Evolutionary conservation across 306 rosid species (phyloP), one percentile per base, ranked within the genome.

Genomic region (Crataegus laevigata): DNA sequence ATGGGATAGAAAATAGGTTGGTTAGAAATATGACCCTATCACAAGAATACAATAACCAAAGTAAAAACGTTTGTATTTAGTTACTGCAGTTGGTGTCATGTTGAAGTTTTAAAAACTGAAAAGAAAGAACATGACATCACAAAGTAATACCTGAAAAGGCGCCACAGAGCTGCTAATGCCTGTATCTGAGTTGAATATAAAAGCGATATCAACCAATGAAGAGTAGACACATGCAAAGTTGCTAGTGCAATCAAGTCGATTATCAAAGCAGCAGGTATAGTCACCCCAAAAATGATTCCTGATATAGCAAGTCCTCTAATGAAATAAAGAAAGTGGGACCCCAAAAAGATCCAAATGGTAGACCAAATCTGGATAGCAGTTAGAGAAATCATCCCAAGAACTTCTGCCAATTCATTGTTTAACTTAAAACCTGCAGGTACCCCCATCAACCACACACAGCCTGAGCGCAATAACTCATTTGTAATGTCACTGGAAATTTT

Each of bases 371-470:
- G 98, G 77, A 92, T 89, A 29, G 89, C 91, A 85, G 89, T 94
- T 71, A 90, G 85, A 70, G 97, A 91, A 84, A 89, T 76, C 88
- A 87, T 82, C 83, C 98, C 97, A 73, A 94, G 87, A 64, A 89
- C 91, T 59, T 84, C 88, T 12, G 98, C 96, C 80, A 94, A 80
- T 81, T 94, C 97, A 1, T 89, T 86, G 86, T 91, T 94, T 85
- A 94, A 87, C 84, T 91, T 91, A 90, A 94, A 94, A 75, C 98
- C 98, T 25, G 94, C 98, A 34, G 97, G 98, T 77, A 85, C 85
- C 78, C 98, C 97, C 98, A 91, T 94, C 84, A 94, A 86, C 98
- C 98, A 91, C 71, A 91, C 97, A 81, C 97, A 91, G n/a, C 98
- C 96, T 0, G 93, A 87, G 51, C 96, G 97, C 89, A 94, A 72